Conservation (phyloP, 1,284 basidiomycete species). For the Tylopilus sp. region DNA sequence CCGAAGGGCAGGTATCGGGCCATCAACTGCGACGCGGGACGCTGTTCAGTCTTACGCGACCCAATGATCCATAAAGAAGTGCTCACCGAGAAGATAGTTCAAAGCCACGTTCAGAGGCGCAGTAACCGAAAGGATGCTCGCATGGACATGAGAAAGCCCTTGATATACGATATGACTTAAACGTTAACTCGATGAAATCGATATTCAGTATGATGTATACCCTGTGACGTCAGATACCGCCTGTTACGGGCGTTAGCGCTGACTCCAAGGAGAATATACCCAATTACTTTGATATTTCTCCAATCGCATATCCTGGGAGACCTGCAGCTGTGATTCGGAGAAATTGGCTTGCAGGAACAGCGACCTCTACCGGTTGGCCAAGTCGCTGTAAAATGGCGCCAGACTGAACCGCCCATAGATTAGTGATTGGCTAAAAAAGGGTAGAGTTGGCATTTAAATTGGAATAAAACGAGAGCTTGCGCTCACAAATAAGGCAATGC, state of each 20-base stretch:
- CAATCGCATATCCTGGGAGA: slow-evolving; percentile 27
- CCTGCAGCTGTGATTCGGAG: slow-evolving; percentile 24
- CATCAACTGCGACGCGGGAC: slow-evolving; percentile 16
- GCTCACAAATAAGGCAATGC: slow-evolving; percentile 22
- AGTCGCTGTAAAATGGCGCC: slow-evolving; percentile 16
- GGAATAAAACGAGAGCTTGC: not conserved
- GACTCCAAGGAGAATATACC: not conserved
- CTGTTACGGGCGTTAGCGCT: slow-evolving; percentile 11
- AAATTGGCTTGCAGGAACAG: slow-evolving; percentile 20
- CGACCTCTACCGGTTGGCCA: slow-evolving; percentile 26
- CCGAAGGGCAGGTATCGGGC: slow-evolving; percentile 28
- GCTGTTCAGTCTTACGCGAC: not conserved
- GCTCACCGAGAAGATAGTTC: slow-evolving; percentile 30
- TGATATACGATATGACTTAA: not conserved
- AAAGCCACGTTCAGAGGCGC: slow-evolving; percentile 26
- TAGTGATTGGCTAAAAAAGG: slow-evolving; percentile 21
- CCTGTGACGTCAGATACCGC: slow-evolving; percentile 27
- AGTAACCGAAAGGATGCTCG: slow-evolving; percentile 22
- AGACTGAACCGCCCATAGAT: slow-evolving; percentile 24
- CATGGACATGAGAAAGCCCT: slow-evolving; percentile 25
- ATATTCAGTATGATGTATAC: slow-evolving; percentile 5
- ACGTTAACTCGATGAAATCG: not conserved
- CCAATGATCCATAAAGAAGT: not conserved
- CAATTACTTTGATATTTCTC: slow-evolving; percentile 29
- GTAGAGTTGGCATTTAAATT: not conserved